Base-by-base conservation (phyloP, 345 rosid genomes). In the Pugionium dolabratum region DNA sequence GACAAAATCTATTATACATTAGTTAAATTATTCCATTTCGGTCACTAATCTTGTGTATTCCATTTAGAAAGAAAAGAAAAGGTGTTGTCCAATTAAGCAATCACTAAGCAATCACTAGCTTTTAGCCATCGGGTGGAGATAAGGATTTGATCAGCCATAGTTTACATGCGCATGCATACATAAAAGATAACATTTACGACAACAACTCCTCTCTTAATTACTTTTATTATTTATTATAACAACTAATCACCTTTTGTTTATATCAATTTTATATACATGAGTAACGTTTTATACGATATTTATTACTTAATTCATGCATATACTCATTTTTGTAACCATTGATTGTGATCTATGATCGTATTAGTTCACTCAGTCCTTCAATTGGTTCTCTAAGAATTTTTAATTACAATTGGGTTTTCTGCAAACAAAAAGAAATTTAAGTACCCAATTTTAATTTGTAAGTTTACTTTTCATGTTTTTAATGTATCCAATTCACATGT, bases 81-180 rank as follows among this genome's bases (percentile, higher is more conserved):
- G 9, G 59, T 54, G 70, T 66, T 54, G 54, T 66, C 62, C 62
- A 66, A 26, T 66, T 66, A 66, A 66, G 70, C 62, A 54, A 43
- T 54, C 70, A 66, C 70, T 66, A 66, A 66, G 70, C 62, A 54
- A 43, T 54, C 70, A 66, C 70, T 66, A 66, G 50, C 69, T 18
- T 50, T 40, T 40, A 9, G 50, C 49, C 50, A 11, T 52, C 39
- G 8, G 37, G 52, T 42, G 52, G 62, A 33, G 70, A 66, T 66
- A 54, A 66, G 54, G 54, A 33, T 66, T 44, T 66, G 45, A 55
- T 66, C 71, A 66, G 35, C 53, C 71, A 54, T 44, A 44, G 33
- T 54, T 9, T 44, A 54, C 41, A 52, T 56, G 37, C 28, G 47
- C 29, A 9, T 37, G 18, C 18, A 18, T 18, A 46, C 25, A 43